A percentile compares a stretch with the other conserved stretches of the same genome.
phyloP scores from a whole-genome alignment of 331 rosid genomes.

The Saraca asoca region DNA sequence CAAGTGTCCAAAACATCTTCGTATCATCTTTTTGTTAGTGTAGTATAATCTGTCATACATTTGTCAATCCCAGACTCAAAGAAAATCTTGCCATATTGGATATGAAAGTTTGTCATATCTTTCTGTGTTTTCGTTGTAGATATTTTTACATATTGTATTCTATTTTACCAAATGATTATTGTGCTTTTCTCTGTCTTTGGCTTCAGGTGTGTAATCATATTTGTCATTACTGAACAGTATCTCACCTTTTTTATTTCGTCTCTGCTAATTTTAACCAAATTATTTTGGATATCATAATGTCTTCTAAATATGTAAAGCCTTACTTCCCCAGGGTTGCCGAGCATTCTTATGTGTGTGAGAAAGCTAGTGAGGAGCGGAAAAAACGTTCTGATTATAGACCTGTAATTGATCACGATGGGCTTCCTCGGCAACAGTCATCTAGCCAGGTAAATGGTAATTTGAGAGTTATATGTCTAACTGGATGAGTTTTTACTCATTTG shows the following conservation, averaged over 20 bases:
- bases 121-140: too few relatives aligned
- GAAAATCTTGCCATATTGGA: background rate
- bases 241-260: background rate
- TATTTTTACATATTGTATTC: background rate
- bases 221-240: background rate
- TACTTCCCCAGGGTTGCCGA: conserved; percentile 54
- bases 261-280: background rate
- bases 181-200: background rate
- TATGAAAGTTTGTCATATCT: background rate
- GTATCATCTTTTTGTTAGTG: too few relatives aligned
- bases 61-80: background rate
- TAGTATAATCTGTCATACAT: background rate
- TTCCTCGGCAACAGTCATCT: conserved; percentile 52
- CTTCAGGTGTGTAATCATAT: too few relatives aligned
- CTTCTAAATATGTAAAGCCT: conserved; percentile 7
- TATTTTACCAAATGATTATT: background rate
- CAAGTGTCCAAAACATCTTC: too few relatives aligned
- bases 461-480: background rate
- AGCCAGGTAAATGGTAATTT: conserved; percentile 73
- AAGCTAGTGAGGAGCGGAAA: conserved; percentile 70
- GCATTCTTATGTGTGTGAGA: conserved; percentile 57
- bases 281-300: conserved; percentile 25
- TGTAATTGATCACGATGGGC: conserved; percentile 80
- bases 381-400: conserved; percentile 65
- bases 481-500: background rate